Base-by-base conservation (phyloP, 2,329 filamentous ascomycete species). In the Aureobasidium leucospermi region DNA sequence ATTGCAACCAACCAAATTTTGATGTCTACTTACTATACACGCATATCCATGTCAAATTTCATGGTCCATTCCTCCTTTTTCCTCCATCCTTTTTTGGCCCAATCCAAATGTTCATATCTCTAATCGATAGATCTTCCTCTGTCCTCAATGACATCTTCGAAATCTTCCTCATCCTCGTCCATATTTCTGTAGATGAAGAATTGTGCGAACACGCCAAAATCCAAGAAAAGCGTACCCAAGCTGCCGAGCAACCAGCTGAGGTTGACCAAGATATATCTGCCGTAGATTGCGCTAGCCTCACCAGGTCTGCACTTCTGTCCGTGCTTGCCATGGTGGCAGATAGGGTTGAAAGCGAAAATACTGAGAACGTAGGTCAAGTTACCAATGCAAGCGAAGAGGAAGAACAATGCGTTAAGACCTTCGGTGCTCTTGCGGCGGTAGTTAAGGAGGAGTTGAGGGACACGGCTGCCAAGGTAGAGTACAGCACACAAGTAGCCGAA, bases 371-470 rank as follows among this genome's bases (percentile, higher is more conserved):
- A 97, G 0, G 92, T 96, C 64, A 96, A 73, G 71, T 99, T 99
- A 2, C 94, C 94, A 6, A 97, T 84, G 70, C 93, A 97, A 4
- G 94, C 94, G 71, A 99, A 97, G 23, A 97, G 79, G 77, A 97
- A 97, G 75, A 97, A 99, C 10, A 97, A 81, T 76, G 96, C 85
- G 64, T 89, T 93, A 19, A 99, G 87, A 3, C 94, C 94, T 59
- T 97, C 92, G 1, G 92, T 96, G 45, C 87, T 92, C 76, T 96
- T 96, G 63, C 94, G 87, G 19, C 89, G 85, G 77, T 90, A 96
- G 74, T 97, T 99, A 57, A 97, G 83, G 7, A 96, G 79, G 1
- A 99, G 80, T 75, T 99, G 94, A 0, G 94, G 94, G 6, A 97
- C 75, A 8, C 94, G 87, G 0, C 89, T 94, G 23, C 90, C 90